phyloP scores from a whole-genome alignment of 768 basidiomycete species.

The Tricholoma saponaceum region DNA sequence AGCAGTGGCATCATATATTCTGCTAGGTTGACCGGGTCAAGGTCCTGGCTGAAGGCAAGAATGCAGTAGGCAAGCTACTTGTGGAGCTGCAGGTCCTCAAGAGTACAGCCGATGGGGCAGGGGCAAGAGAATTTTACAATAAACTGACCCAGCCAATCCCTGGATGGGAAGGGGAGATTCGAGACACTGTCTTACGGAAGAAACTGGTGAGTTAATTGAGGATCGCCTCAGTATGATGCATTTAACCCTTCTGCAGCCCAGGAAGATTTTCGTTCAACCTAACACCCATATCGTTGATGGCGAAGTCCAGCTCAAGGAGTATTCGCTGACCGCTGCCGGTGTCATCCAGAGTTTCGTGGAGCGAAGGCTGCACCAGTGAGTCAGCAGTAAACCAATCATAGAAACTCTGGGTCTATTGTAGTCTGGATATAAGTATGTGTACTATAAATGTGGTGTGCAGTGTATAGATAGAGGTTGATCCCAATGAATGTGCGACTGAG shows the following conservation, averaged over 20 bases:
- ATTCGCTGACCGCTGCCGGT: slow-evolving; percentile 68
- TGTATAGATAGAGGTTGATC: slow-evolving; percentile 7
- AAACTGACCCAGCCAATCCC: slow-evolving; percentile 67
- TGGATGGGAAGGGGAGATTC: slow-evolving; percentile 72
- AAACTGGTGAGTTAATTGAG: slow-evolving; percentile 51
- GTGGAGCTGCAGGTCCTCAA: slow-evolving; percentile 80
- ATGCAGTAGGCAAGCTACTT: slow-evolving; percentile 69
- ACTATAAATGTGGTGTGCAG: slow-evolving; percentile 2
- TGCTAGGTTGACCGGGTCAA: slow-evolving; percentile 66
- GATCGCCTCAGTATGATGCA: neutral
- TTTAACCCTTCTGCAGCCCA: slow-evolving; percentile 47
- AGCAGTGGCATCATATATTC: slow-evolving; percentile 1
- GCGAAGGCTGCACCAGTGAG: slow-evolving; percentile 39
- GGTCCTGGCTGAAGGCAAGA: slow-evolving; percentile 61
- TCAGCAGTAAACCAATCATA: slow-evolving; percentile 5
- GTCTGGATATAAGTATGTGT: slow-evolving; percentile 10
- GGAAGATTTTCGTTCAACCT: slow-evolving; percentile 83
- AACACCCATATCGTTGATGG: slow-evolving; percentile 67
- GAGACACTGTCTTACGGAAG: slow-evolving; percentile 75
- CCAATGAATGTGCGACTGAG: slow-evolving; percentile 8
- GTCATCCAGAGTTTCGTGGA: slow-evolving; percentile 83
- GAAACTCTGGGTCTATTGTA: slow-evolving; percentile 5
- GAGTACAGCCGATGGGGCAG: slow-evolving; percentile 80
- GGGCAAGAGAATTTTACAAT: slow-evolving; percentile 78
- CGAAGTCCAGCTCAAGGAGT: slow-evolving; percentile 75